Conservation (phyloP, 2,329 filamentous ascomycete species). For the Penicillium corylophilum region DNA sequence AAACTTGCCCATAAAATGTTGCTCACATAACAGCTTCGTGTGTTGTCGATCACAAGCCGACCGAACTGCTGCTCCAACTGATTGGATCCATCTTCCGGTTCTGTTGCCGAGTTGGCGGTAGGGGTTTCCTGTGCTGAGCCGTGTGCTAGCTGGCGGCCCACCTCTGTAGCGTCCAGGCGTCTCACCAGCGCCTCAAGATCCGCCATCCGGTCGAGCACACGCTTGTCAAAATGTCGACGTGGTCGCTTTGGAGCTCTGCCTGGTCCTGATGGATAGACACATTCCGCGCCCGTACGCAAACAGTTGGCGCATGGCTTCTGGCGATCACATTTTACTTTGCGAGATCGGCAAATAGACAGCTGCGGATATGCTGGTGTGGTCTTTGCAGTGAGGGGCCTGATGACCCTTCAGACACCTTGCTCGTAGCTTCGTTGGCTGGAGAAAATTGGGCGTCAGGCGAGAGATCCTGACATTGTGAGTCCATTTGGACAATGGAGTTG, state of each 20-base stretch:
- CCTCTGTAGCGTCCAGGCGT: neutral
- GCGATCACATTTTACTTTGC: conserved; percentile 47
- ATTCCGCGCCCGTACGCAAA: conserved; percentile 35
- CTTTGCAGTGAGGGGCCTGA: no score
- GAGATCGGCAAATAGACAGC: conserved; percentile 38
- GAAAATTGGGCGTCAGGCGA: no score
- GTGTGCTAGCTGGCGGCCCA: neutral
- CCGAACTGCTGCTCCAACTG: conserved; percentile 51
- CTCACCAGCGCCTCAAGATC: conserved; percentile 57
- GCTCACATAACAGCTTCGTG: conserved; percentile 61
- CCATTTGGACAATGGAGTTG: no score
- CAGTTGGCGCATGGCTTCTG: conserved; percentile 47
- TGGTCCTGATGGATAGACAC: conserved; percentile 31
- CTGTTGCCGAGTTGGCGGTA: neutral
- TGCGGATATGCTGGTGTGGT: conserved; percentile 1
- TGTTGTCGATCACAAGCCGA: conserved; percentile 59
- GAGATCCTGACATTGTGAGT: no score
- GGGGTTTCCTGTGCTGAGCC: neutral
- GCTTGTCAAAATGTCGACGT: conserved; percentile 8
- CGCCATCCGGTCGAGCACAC: conserved; percentile 53
- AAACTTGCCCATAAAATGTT: conserved; percentile 62
- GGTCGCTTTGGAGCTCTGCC: conserved; percentile 22
- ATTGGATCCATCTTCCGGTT: neutral
- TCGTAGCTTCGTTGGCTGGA: no score
- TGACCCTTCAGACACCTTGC: no score